Base-by-base conservation (phyloP, 805 yeast species). In the Wickerhamiella alocasiicola region DNA sequence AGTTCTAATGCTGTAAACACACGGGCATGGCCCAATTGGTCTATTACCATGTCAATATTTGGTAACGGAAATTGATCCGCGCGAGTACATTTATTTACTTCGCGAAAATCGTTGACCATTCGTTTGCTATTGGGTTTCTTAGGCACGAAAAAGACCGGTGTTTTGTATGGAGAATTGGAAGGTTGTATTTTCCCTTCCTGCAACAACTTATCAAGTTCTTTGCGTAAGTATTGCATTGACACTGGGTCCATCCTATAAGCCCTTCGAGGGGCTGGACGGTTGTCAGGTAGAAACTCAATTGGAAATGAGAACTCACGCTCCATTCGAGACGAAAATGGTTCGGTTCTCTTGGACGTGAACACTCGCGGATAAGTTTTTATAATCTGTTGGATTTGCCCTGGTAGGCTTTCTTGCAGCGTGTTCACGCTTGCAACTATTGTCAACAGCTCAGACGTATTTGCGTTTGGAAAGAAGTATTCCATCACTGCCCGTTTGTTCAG, bases 31-130 rank as follows among this genome's bases (percentile, higher is more conserved):
- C 15, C n/a, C 13, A 35, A 11, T 4, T 16, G 31, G 16, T 35
- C 31, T 5, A 35, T 15, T 13, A 13, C 25, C 5, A 26, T 31
- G 25, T 35, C 39, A 16, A 35, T 35, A 19, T 17, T 23, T 9
- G 39, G 39, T 17, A 35, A 7, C 6, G 39, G 39, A n/a, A 17
- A n/a, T 7, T 19, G 39, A 21, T 34, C 37, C 13, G 9, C 9
- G 11, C 9, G 30, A 5, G 37, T 34, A 20, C 23, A 15, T 13
- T 23, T 9, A 16, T 34, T 34, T 13, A 34, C 19, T 15, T 13
- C n/a, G n/a, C 37, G 37, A 12, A 19, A 34, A 6, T 34, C 37
- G 13, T 17, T 34, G 15, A n/a, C 16, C 37, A 34, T 34, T 3
- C 37, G 37, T 13, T 18, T 12, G 12, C 30, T 19, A 21, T 30